Evolutionary conservation across 805 yeast genomes (phyloP), one percentile per base, ranked within the genome.

Genomic region (Clavispora asparagi): DNA sequence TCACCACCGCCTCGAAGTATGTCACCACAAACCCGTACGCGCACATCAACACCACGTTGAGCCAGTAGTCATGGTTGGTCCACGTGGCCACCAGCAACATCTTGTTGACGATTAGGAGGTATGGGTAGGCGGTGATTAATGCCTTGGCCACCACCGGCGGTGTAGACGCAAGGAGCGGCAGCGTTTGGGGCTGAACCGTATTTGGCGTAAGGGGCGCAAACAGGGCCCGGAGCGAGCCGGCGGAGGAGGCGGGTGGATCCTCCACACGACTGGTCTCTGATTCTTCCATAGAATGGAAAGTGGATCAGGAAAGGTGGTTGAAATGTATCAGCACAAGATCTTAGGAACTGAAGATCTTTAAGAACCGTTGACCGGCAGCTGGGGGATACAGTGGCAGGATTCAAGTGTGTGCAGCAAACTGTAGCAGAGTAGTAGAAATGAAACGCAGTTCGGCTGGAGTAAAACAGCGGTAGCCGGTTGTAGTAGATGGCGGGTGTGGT

Each of bases 111-210:
- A 86, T 78, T 35, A 87, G 74, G 38, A 92, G 71, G 60, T 88
- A 88, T 1, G 98, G 98, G 62, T 92, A 91, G 9, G 95, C 81
- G 49, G 81, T 76, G 35, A 90, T 79, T 43, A 92, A 73, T 3
- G 94, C 87, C 56, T 87, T 86, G 28, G 96, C 83, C 12, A 92
- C 88, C 0, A 90, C 80, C 2, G 97, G 94, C 2, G 98, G 98
- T 0, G 99, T 94, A 1, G 89, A 81, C 1, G 89, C 81, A 33
- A 89, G 75, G 53, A 94, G 74, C 1, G 97, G 96, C 3, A 96
- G 86, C 1, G 94, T 77, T 49, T 78, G 70, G 43, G 80, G 73
- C 50, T 59, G 59, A 5, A 63, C 33, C n/a, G 37, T 48, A 39
- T 40, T 28, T 36, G 39, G 30, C 44, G 39, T 25, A 19, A 38